Conservation (phyloP, 495 filamentous ascomycete genomes). For the Xylaria bambusicola region DNA sequence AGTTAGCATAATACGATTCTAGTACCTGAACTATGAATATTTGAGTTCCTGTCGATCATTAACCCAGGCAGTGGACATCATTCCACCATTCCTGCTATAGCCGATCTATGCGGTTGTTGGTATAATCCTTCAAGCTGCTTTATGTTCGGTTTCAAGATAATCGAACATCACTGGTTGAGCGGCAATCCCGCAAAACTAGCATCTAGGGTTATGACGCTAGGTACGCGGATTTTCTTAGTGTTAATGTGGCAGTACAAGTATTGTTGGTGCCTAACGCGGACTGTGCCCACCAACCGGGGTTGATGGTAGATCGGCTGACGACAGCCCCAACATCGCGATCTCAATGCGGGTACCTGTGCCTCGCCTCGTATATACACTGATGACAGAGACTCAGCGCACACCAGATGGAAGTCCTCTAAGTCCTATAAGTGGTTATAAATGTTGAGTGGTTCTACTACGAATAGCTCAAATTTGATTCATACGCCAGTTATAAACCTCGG, state of each 20-base stretch:
- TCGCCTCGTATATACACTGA: too few relatives aligned
- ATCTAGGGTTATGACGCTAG: background rate
- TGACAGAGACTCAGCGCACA: too few relatives aligned
- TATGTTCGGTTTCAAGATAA: background rate
- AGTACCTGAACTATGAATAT: too few relatives aligned
- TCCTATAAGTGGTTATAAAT: too few relatives aligned
- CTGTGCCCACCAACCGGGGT: too few relatives aligned
- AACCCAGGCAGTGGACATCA: background rate
- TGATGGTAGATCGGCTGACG: background rate
- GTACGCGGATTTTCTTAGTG: background rate
- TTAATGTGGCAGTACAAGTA: background rate
- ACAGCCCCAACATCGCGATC: background rate
- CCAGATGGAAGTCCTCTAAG: too few relatives aligned
- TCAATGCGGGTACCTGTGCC: background rate
- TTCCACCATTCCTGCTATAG: background rate
- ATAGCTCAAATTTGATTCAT: too few relatives aligned
- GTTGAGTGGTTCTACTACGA: too few relatives aligned
- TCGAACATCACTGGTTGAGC: background rate
- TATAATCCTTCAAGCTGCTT: background rate
- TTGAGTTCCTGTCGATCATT: background rate
- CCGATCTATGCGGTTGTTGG: background rate
- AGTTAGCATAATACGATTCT: too few relatives aligned
- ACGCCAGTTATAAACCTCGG: too few relatives aligned
- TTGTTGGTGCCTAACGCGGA: background rate
- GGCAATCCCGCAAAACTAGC: background rate